Conservation (phyloP, 176 grass and related monocot species). For the Pontederia crassipes region DNA sequence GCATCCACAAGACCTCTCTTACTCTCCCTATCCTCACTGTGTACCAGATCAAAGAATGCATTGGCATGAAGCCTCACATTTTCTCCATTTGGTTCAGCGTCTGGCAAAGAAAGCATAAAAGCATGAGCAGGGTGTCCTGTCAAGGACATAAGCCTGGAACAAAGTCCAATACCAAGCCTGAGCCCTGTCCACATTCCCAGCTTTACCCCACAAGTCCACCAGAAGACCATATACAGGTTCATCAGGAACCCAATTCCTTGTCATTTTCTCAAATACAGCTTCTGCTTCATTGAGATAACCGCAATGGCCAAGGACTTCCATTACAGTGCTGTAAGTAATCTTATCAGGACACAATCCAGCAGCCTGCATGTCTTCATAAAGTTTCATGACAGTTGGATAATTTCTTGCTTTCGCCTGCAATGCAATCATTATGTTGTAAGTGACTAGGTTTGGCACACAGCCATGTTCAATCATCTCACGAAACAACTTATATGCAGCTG, state of each 20-base stretch:
- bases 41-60: slow-evolving; percentile 82
- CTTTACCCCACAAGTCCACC: slow-evolving; percentile 96
- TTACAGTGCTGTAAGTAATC: slow-evolving; percentile 95
- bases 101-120: slow-evolving; percentile 74
- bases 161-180: slow-evolving; percentile 59
- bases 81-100: slow-evolving; percentile 66
- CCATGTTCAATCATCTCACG: slow-evolving; percentile 88
- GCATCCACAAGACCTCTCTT: slow-evolving; percentile 89
- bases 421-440: slow-evolving; percentile 92
- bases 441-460: slow-evolving; percentile 85
- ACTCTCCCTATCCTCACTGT: slow-evolving; percentile 88
- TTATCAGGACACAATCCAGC: slow-evolving; percentile 95
- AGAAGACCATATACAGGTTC: slow-evolving; percentile 88
- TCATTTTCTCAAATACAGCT: slow-evolving; percentile 79
- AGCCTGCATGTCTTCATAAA: slow-evolving; percentile 88
- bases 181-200: slow-evolving; percentile 77
- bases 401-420: slow-evolving; percentile 92
- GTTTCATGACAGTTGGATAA: slow-evolving; percentile 75
- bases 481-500: slow-evolving; percentile 66
- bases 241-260: slow-evolving; percentile 73
- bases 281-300: slow-evolving; percentile 81
- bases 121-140: slow-evolving; percentile 81
- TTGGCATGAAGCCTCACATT: slow-evolving; percentile 59
- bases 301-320: slow-evolving; percentile 75
- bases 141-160: slow-evolving; percentile 72